phyloP scores from a whole-genome alignment of 257 asterid species.

The Primulina tabacum region DNA sequence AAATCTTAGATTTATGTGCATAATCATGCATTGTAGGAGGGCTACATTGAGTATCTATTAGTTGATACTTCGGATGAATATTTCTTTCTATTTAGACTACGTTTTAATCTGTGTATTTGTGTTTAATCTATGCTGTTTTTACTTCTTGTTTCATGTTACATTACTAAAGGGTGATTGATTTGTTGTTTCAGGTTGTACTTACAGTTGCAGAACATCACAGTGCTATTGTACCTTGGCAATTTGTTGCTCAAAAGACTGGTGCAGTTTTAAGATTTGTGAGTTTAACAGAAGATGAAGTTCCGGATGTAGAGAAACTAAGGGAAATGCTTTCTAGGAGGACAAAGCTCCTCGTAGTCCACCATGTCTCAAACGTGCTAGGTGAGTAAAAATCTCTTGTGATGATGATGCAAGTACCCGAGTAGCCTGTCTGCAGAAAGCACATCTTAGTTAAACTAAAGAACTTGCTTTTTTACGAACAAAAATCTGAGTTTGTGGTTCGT shows the following conservation, averaged over 20 bases:
- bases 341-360: constrained; percentile 74
- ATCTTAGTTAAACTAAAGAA: constrained; percentile 12
- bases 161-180: constrained; percentile 26
- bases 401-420: constrained; percentile 9
- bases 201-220: constrained; percentile 97
- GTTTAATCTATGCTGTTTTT: constrained; percentile 7
- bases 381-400: constrained; percentile 27
- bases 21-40: not conserved
- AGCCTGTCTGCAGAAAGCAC: constrained; percentile 4
- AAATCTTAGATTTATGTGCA: not conserved
- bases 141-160: not conserved
- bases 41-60: constrained; percentile 4
- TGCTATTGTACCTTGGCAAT: constrained; percentile 96
- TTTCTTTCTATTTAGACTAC: constrained; percentile 1
- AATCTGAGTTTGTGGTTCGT: constrained; percentile 6
- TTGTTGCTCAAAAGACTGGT: constrained; percentile 96
- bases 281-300: constrained; percentile 73
- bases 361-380: constrained; percentile 90
- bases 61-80: not conserved
- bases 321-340: constrained; percentile 60
- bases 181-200: constrained; percentile 55
- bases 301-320: constrained; percentile 61
- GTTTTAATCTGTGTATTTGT: constrained; percentile 3
- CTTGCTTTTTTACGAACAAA: constrained; percentile 2
- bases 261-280: constrained; percentile 67